These are phyloP conservation scores for Helicostylum pulchrum DNA, from an alignment of 192 early-diverging fungal species.

Conservation along the genomic window DNA sequence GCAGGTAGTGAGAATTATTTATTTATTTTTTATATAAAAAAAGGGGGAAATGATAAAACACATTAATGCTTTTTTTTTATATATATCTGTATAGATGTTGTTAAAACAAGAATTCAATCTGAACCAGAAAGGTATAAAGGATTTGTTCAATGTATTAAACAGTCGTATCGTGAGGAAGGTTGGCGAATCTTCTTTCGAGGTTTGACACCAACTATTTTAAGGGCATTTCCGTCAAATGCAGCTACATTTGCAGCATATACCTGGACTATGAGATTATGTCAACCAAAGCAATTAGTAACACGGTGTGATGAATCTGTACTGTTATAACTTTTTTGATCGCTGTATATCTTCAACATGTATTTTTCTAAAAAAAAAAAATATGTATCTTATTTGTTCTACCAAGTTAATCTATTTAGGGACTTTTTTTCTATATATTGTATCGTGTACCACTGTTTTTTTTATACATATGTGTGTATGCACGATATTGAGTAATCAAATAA, in stretches of 20 bases:
- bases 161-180: constrained; percentile 53
- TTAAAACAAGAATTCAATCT: constrained; percentile 58
- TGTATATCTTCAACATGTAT: too few relatives aligned
- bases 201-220: constrained; percentile 51
- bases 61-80: neutral
- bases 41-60: neutral
- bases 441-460: too few relatives aligned
- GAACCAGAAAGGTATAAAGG: constrained; percentile 47
- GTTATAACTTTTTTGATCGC: too few relatives aligned
- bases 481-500: too few relatives aligned
- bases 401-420: too few relatives aligned
- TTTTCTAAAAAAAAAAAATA: too few relatives aligned
- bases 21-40: too few relatives aligned
- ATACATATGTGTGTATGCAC: too few relatives aligned
- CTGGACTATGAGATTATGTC: constrained; percentile 40
- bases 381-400: too few relatives aligned
- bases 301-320: too few relatives aligned
- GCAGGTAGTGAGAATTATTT: constrained; percentile 46
- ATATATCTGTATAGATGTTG: constrained; percentile 40
- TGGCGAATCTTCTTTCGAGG: constrained; percentile 53
- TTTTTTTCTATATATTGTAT: too few relatives aligned
- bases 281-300: neutral
- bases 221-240: constrained; percentile 59
- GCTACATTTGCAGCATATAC: constrained; percentile 59
- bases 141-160: constrained; percentile 40